Conservation (phyloP, 2,329 filamentous ascomycete species). For the Ceratocystis colombiana region DNA sequence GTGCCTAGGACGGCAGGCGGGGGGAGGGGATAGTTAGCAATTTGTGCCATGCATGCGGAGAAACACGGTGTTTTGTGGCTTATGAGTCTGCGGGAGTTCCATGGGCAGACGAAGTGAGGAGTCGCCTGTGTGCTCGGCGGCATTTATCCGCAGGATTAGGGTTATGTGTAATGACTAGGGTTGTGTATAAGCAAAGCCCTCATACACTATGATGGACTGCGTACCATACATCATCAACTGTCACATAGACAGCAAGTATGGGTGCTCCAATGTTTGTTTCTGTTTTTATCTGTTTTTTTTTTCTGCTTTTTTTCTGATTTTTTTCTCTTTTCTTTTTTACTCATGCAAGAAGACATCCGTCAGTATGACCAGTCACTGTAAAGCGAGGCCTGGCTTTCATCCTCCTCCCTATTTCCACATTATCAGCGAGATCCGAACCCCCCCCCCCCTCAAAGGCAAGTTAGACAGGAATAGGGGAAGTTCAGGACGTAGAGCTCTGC, state of each 20-base stretch:
- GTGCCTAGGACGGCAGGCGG: background rate
- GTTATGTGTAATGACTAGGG: background rate
- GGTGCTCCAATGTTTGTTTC: too few relatives aligned
- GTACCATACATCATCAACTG: too few relatives aligned
- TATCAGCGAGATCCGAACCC: background rate
- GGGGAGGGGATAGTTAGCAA: background rate
- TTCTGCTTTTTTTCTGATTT: too few relatives aligned
- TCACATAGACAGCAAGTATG: too few relatives aligned
- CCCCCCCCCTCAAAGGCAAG: background rate
- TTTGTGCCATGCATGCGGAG: background rate
- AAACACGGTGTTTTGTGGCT: background rate
- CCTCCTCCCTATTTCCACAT: background rate
- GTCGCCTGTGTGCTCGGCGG: too few relatives aligned
- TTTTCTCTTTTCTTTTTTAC: too few relatives aligned
- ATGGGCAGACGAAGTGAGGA: too few relatives aligned
- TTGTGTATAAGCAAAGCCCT: background rate
- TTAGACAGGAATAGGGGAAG: background rate
- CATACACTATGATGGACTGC: too few relatives aligned
- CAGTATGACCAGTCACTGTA: too few relatives aligned
- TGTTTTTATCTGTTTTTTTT: too few relatives aligned
- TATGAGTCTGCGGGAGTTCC: background rate
- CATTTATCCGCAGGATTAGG: background rate
- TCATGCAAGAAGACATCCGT: too few relatives aligned
- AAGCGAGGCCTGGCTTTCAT: too few relatives aligned
- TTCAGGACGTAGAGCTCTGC: background rate